phyloP scores from a whole-genome alignment of 805 yeast genomes.

The Wickerhamiella kazuoi region DNA sequence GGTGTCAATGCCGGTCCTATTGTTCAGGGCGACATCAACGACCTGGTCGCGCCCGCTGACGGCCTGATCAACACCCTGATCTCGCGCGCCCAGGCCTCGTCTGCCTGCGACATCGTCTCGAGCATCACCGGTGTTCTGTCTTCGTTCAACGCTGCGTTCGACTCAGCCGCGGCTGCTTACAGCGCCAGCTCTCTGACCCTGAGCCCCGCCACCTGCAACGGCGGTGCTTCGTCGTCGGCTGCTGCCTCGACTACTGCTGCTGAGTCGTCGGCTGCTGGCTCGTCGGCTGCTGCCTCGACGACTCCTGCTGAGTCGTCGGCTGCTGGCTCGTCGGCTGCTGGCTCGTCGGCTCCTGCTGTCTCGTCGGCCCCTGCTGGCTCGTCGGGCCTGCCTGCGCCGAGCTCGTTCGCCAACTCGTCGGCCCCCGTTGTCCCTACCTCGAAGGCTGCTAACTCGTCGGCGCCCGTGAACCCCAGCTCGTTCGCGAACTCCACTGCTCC shows the following conservation, averaged over 20 bases:
- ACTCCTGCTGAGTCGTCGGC: not conserved
- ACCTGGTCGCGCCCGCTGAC: not conserved
- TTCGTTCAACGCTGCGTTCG: not conserved
- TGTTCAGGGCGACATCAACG: slow-evolving; percentile 9
- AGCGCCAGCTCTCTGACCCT: not conserved
- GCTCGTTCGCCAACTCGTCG: not conserved
- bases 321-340: not conserved
- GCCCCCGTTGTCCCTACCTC: not conserved
- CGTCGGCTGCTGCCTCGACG: not conserved
- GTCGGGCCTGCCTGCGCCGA: not conserved
- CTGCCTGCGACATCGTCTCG: not conserved
- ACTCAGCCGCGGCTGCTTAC: not conserved
- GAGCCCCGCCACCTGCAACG: not conserved
- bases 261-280: not conserved
- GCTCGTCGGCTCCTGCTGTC: not conserved
- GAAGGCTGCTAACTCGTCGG: not conserved
- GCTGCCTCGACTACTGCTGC: not conserved
- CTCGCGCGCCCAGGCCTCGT: not conserved
- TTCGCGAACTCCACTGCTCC: not conserved
- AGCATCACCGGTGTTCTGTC: not conserved
- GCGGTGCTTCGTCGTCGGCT: not conserved
- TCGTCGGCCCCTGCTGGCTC: not conserved
- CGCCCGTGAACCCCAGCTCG: not conserved
- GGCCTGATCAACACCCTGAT: not conserved
- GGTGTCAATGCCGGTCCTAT: slow-evolving; percentile 11